These are phyloP conservation scores for Phoenix dactylifera DNA, from an alignment of 176 grass and related monocot species.

Conservation along the genomic window DNA sequence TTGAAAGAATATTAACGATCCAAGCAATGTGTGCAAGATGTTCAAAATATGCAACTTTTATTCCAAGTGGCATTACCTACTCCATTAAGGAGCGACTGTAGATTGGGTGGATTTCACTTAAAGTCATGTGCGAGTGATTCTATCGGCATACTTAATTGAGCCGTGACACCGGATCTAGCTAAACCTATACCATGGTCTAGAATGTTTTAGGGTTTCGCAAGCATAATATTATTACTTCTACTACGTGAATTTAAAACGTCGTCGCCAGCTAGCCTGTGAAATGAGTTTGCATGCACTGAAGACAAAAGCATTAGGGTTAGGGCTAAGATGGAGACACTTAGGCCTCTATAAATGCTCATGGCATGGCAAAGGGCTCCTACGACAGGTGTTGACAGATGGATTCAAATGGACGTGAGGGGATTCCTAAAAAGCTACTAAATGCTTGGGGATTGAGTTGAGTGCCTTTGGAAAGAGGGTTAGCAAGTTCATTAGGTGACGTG, in stretches of 20 bases:
- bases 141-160: not conserved
- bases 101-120: not conserved
- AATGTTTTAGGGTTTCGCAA: not conserved
- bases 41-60: not conserved
- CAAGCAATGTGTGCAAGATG: not conserved
- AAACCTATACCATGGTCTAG: not conserved
- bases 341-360: not conserved
- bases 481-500: not conserved
- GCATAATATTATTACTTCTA: not conserved
- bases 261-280: not conserved
- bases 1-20: not conserved
- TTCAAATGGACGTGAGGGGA: not conserved
- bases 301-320: not conserved
- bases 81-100: not conserved
- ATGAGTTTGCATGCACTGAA: not conserved
- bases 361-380: not conserved
- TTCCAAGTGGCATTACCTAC: constrained; percentile 2
- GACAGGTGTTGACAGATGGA: not conserved
- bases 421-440: no score
- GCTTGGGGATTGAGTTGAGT: not conserved
- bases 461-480: not conserved
- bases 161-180: not conserved
- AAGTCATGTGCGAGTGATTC: constrained; percentile 1
- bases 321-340: not conserved
- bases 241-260: not conserved